Evolutionary conservation across 2,329 filamentous ascomycete genomes (phyloP), one percentile per base, ranked within the genome.

Genomic region (Fragosphaeria purpurea): DNA sequence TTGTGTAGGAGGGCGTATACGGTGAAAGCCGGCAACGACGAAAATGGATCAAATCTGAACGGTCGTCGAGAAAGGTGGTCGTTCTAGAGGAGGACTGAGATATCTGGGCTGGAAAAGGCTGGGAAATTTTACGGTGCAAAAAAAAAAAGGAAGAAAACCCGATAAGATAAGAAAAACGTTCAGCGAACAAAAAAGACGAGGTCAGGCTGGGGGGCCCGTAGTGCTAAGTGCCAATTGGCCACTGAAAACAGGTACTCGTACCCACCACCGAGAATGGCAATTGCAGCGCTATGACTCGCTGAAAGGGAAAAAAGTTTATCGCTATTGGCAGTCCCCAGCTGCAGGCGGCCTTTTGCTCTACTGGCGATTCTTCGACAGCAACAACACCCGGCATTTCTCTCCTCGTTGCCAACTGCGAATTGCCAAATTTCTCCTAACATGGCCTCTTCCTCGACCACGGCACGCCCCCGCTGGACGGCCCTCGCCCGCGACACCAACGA

Each of bases 401-500:
- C 22, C 22, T 22, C 22, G 22, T 22, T 22, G 22, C 22, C 22
- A 22, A 22, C 22, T 22, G 22, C 30, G 10, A 39, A 31, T 40
- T 45, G 35, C 13, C 30, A 12, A 35, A 10, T 10, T 9, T 12
- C 12, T 31, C 44, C 47, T n/a, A 53, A 37, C 47, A 64, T 63
- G 62, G 53, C 55, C 35, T 51, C 59, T n/a, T 32, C 59, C 41
- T 13, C 56, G 32, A n/a, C 59, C 8, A 34, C 56, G 22, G 22
- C 22, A 48, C 63, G 69, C 42, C 44, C 52, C n/a, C 86, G 91
- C 64, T 88, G 84, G 67, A 83, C 88, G 47, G 80, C 83, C 50
- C 73, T 97, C 60, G 82, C 85, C 57, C 88, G 93, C 66, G 85
- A 91, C 69, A 98, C 93, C 63, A 97, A 97, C 73, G 93, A 98